Conservation (phyloP, 768 basidiomycete genomes). For the Inosperma sp. region DNA sequence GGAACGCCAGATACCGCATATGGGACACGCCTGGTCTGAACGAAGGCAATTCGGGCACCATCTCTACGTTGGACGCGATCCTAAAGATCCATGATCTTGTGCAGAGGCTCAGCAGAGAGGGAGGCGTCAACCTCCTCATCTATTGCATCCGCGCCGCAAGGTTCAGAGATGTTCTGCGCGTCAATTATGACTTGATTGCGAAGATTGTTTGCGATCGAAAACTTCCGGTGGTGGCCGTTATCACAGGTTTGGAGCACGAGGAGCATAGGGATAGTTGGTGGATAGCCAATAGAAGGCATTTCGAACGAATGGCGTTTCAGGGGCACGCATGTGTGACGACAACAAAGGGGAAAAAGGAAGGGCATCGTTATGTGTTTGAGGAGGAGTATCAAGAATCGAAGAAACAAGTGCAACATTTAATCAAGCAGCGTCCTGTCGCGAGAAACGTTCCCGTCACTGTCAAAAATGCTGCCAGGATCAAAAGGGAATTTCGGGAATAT, state of each 20-base stretch:
- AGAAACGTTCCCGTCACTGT: no score
- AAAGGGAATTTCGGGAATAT: no score
- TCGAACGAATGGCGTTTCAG: neutral
- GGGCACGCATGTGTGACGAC: neutral
- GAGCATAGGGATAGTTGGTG: neutral
- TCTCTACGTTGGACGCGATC: neutral
- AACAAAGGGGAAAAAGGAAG: conserved; percentile 47
- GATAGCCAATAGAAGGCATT: neutral
- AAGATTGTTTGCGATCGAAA: neutral
- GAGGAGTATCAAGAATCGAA: no score
- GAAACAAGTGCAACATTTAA: no score
- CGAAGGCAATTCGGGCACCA: neutral
- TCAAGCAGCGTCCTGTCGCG: no score
- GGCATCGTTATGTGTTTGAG: no score
- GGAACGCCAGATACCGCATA: neutral
- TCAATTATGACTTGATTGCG: neutral
- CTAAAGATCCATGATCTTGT: neutral
- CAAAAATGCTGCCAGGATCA: no score
- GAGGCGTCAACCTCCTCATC: neutral
- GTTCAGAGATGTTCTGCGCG: neutral
- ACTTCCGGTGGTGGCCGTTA: neutral
- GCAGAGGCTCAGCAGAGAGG: neutral
- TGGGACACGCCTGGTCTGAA: neutral
- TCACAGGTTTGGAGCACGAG: neutral
- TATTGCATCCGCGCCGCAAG: neutral